Base-by-base conservation (phyloP, 805 yeast species). In the Saccharomycopsis babjevae region DNA sequence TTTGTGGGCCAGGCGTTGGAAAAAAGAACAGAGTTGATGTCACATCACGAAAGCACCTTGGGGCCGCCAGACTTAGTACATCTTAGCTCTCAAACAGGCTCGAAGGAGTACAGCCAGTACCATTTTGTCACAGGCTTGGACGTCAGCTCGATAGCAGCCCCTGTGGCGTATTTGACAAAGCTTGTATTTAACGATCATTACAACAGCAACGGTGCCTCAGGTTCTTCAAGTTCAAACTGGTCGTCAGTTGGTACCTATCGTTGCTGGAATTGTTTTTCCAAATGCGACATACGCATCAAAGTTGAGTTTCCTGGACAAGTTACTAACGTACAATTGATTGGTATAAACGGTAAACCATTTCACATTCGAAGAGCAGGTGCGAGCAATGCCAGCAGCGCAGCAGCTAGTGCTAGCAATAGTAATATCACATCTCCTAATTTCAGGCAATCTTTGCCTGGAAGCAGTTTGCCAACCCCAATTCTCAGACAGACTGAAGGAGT, bases 41-140 rank as follows among this genome's bases (percentile, higher is more conserved):
- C 25, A 5, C 59, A 56, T 46, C 54, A 61, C 32, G 43, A 61
- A 11, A 25, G 36, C 38, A 43, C 63, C 4, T 58, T 62, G 22
- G 96, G 96, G 0, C 89, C 91, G 1, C 86, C 91, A 2, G 96
- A 88, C 71, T 73, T 88, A 61, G 83, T 85, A 1, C 87, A 79
- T 66, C 66, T 80, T 34, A 69, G 79, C 34, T 77, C 73, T 60
- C 60, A 42, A 22, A 56, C 57, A 15, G 60, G 62, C 13, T 57
- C 60, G 3, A 65, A 69, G 22, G 76, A 74, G 38, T 50, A 62
- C 28, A 84, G 85, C 10, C 77, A 81, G 39, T 82, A 81, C 65
- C 86, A 82, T 66, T 79, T 74, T 68, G 77, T 77, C 32, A 73
- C 79, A 15, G 87, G 87, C 1, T 69, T 82, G 22, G 84, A 83